Percentiles rank a stretch among this genome's conserved stretches.
phyloP scores from a whole-genome alignment of 148 eudicot genomes.

The Selenicereus undatus region DNA sequence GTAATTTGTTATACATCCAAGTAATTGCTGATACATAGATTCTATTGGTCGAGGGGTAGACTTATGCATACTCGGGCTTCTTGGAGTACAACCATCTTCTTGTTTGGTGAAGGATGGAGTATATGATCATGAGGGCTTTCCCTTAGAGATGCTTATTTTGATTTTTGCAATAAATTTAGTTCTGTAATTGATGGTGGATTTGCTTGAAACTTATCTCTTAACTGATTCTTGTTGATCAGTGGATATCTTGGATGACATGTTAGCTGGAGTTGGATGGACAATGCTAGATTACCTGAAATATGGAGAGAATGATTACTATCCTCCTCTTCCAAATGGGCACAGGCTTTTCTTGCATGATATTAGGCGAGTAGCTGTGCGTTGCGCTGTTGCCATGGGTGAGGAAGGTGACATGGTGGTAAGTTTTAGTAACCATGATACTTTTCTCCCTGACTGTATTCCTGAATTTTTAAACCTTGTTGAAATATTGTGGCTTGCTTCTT shows the following conservation, averaged over 20 bases:
- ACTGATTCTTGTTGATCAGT: slow-evolving; percentile 42
- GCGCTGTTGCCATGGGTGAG: slow-evolving; percentile 99
- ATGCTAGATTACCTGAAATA: slow-evolving; percentile 97
- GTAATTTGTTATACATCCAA: no score
- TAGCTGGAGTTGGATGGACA: slow-evolving; percentile 91
- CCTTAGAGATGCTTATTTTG: slow-evolving; percentile 1
- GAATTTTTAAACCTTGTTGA: background rate
- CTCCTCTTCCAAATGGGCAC: slow-evolving; percentile 93
- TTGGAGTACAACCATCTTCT: background rate
- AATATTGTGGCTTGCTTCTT: background rate
- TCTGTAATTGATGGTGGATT: slow-evolving; percentile 12
- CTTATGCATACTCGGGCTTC: background rate
- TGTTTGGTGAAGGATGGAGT: background rate
- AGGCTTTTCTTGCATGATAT: slow-evolving; percentile 93
- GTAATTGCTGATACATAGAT: background rate
- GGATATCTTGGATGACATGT: slow-evolving; percentile 99
- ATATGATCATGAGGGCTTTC: background rate
- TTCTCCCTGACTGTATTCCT: background rate
- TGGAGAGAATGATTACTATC: slow-evolving; percentile 94
- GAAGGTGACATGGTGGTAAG: slow-evolving; percentile 98
- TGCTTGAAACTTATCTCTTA: slow-evolving; percentile 22
- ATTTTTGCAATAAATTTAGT: background rate
- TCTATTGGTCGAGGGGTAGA: background rate
- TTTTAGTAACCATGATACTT: slow-evolving; percentile 13
- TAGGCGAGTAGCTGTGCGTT: slow-evolving; percentile 89